phyloP scores from a whole-genome alignment of 768 basidiomycete genomes.

The Hygrophorus pudorinus region DNA sequence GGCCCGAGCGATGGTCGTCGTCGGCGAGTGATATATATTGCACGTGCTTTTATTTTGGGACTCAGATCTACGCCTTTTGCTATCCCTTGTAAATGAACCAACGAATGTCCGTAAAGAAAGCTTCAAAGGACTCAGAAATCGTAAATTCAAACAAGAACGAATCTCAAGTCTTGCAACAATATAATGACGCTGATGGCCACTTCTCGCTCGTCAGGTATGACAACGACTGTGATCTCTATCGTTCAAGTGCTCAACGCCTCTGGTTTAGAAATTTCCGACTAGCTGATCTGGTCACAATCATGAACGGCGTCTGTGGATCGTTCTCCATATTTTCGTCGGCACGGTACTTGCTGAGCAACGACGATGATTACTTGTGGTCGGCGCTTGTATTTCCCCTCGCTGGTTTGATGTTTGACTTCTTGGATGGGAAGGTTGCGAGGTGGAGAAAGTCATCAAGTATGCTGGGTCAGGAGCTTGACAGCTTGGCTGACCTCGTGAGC shows the following conservation, averaged over 20 bases:
- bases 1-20: conserved; percentile 3
- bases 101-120: conserved; percentile 32
- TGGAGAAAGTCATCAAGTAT: conserved; percentile 95
- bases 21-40: not conserved
- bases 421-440: conserved; percentile 95
- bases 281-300: conserved; percentile 96
- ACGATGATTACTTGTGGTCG: conserved; percentile 71
- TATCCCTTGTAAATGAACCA: conserved; percentile 31
- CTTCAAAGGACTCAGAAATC: conserved; percentile 15
- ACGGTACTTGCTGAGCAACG: conserved; percentile 73
- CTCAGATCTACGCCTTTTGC: conserved; percentile 3
- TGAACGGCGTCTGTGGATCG: conserved; percentile 97
- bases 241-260: conserved; percentile 10
- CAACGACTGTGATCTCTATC: conserved; percentile 8
- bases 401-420: conserved; percentile 94
- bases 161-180: conserved; percentile 58
- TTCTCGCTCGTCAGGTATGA: conserved; percentile 91
- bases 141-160: conserved; percentile 14
- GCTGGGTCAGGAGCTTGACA: conserved; percentile 96
- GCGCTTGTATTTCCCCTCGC: conserved; percentile 86
- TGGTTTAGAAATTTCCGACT: conserved; percentile 83
- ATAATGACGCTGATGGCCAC: conserved; percentile 85
- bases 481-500: conserved; percentile 87
- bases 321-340: conserved; percentile 93
- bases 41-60: not conserved